Conservation (phyloP, 2,329 filamentous ascomycete genomes). For the Scytalidium lignicola region DNA sequence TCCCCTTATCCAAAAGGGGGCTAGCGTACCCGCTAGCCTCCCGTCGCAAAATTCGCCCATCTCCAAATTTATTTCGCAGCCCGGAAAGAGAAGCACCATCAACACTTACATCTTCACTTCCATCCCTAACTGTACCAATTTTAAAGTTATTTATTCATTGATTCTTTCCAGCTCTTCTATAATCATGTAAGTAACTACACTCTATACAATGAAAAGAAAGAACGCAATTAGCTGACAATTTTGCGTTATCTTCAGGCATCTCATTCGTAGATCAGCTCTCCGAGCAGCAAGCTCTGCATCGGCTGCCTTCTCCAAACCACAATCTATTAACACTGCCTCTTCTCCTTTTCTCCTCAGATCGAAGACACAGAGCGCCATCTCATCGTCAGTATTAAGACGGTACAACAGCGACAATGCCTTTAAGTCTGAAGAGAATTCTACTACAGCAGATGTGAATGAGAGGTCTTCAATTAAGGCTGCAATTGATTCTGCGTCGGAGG, state of each 20-base stretch:
- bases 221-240: conserved; percentile 6
- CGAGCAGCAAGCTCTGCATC: conserved; percentile 47
- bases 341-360: conserved; percentile 28
- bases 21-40: background rate
- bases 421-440: conserved; percentile 17
- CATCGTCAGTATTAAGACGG: conserved; percentile 36
- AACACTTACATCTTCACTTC: background rate
- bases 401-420: conserved; percentile 40
- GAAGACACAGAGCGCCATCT: conserved; percentile 30
- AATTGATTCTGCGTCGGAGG: conserved; percentile 16
- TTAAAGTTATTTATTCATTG: background rate
- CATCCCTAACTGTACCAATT: background rate
- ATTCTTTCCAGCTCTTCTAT: background rate
- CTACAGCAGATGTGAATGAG: conserved; percentile 20
- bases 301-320: conserved; percentile 36
- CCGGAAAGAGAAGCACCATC: background rate
- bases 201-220: no score
- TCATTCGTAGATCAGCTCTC: conserved; percentile 50
- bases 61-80: background rate
- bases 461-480: conserved; percentile 17
- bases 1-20: background rate
- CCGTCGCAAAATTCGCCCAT: background rate
- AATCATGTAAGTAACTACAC: conserved; percentile 21
- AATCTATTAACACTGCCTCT: conserved; percentile 32
- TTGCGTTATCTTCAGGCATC: conserved; percentile 19